Evolutionary conservation across 495 filamentous ascomycete genomes (phyloP).

Genomic region (Aspergillus biplanus): DNA sequence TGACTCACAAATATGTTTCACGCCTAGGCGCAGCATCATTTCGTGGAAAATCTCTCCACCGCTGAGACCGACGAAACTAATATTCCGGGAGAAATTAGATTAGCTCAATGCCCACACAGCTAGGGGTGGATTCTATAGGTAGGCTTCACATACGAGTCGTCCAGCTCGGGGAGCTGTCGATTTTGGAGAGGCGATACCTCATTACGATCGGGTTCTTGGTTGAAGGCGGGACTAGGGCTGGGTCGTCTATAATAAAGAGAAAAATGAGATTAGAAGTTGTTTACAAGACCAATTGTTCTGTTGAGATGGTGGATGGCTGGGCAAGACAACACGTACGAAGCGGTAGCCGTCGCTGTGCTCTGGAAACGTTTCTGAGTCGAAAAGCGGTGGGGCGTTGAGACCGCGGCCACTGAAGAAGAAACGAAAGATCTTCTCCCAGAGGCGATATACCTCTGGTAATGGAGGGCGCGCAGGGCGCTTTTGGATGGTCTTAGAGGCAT

Average conservation of each 20-base stretch:
- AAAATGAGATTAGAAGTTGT: slow-evolving; percentile 11
- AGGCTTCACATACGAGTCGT: slow-evolving; percentile 60
- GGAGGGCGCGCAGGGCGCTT: slow-evolving; percentile 49
- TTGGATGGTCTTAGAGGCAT: slow-evolving; percentile 55
- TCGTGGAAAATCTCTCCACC: slow-evolving; percentile 98
- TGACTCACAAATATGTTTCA: slow-evolving; percentile 88
- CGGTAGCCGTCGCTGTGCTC: slow-evolving; percentile 52
- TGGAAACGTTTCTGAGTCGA: slow-evolving; percentile 50
- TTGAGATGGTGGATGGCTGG: neutral
- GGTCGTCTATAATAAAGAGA: slow-evolving; percentile 44
- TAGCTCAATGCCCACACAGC: slow-evolving; percentile 9
- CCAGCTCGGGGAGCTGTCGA: slow-evolving; percentile 65
- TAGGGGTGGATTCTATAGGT: neutral
- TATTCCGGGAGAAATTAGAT: slow-evolving; percentile 18
- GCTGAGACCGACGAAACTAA: slow-evolving; percentile 88
- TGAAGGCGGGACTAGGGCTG: slow-evolving; percentile 73
- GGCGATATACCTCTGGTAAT: slow-evolving; percentile 45
- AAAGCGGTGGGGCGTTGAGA: slow-evolving; percentile 51
- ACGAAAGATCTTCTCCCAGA: slow-evolving; percentile 47
- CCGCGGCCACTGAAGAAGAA: slow-evolving; percentile 44
- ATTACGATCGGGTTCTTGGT: slow-evolving; percentile 60
- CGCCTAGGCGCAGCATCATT: slow-evolving; percentile 93
- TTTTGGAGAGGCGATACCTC: slow-evolving; percentile 73
- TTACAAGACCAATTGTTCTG: slow-evolving; percentile 15
- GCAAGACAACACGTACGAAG: slow-evolving; percentile 41